Conservation (phyloP, 78 protist genomes). For the Dictyostelium purpureum region DNA sequence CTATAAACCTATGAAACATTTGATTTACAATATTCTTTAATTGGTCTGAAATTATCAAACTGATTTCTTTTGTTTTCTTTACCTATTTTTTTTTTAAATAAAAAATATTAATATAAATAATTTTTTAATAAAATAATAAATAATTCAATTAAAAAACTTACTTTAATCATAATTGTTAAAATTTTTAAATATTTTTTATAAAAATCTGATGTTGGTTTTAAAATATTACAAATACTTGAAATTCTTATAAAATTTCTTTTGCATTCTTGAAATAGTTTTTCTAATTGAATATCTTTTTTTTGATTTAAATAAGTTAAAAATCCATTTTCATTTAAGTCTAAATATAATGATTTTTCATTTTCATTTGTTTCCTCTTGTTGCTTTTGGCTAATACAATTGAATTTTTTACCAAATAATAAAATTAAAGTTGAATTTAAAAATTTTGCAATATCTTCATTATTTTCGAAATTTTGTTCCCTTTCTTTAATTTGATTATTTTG, state of each 20-base stretch:
- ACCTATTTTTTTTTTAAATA: neutral
- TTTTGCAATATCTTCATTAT: constrained; percentile 22
- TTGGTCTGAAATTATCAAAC: neutral
- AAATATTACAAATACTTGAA: constrained; percentile 15
- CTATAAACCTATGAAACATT: constrained; percentile 43
- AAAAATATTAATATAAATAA: no score
- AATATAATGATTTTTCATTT: no score
- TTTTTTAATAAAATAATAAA: no score
- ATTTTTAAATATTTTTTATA: constrained; percentile 32
- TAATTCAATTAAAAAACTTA: no score
- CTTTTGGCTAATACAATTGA: neutral
- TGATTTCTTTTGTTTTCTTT: neutral
- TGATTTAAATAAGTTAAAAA: neutral
- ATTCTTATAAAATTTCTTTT: constrained; percentile 51
- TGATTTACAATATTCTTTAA: neutral
- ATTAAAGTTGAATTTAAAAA: constrained; percentile 30
- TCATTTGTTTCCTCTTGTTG: neutral
- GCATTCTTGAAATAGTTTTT: constrained; percentile 42
- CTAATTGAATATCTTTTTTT: constrained; percentile 12
- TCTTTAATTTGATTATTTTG: neutral
- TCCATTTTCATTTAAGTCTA: neutral
- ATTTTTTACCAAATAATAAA: constrained; percentile 15
- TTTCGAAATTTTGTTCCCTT: neutral
- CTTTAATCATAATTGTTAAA: neutral
- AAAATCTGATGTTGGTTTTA: constrained; percentile 71